phyloP scores from a whole-genome alignment of 345 rosid species.

The Rubroshorea leprosula region DNA sequence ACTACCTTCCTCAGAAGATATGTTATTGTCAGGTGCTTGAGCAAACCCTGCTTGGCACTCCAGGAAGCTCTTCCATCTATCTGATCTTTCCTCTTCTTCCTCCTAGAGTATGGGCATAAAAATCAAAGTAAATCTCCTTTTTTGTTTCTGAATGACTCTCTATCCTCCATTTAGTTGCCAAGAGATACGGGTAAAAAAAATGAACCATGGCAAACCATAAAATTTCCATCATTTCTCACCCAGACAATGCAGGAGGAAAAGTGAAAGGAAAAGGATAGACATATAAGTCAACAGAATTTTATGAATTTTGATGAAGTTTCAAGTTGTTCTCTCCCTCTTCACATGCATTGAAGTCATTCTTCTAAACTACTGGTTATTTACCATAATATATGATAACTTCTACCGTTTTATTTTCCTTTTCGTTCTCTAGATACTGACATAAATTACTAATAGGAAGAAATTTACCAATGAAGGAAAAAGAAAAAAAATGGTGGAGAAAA shows the following conservation, averaged over 20 bases:
- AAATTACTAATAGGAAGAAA: too few relatives aligned
- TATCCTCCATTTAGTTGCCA: slow-evolving; percentile 7
- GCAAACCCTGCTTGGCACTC: slow-evolving; percentile 55
- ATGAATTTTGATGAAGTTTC: too few relatives aligned
- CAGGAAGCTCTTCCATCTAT: slow-evolving; percentile 85
- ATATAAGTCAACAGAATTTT: not conserved
- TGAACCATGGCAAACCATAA: not conserved
- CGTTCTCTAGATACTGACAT: too few relatives aligned
- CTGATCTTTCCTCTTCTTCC: slow-evolving; percentile 99
- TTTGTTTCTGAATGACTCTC: not conserved
- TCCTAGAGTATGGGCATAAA: slow-evolving; percentile 49
- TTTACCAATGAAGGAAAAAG: too few relatives aligned
- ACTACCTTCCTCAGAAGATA: slow-evolving; percentile 31
- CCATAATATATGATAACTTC: too few relatives aligned
- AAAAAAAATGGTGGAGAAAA: not conserved
- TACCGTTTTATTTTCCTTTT: too few relatives aligned
- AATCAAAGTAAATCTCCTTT: slow-evolving; percentile 3
- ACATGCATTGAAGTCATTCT: too few relatives aligned
- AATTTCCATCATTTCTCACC: not conserved
- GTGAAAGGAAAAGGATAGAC: not conserved
- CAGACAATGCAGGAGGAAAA: not conserved
- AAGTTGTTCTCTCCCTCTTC: too few relatives aligned
- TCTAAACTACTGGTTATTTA: too few relatives aligned
- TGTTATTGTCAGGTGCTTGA: slow-evolving; percentile 35
- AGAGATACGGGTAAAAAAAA: slow-evolving; percentile 1